A percentile compares a stretch with the other conserved stretches of the same genome.
Conservation (phyloP, 176 grass and related monocot species). For the Miscanthus lutarioriparius region DNA sequence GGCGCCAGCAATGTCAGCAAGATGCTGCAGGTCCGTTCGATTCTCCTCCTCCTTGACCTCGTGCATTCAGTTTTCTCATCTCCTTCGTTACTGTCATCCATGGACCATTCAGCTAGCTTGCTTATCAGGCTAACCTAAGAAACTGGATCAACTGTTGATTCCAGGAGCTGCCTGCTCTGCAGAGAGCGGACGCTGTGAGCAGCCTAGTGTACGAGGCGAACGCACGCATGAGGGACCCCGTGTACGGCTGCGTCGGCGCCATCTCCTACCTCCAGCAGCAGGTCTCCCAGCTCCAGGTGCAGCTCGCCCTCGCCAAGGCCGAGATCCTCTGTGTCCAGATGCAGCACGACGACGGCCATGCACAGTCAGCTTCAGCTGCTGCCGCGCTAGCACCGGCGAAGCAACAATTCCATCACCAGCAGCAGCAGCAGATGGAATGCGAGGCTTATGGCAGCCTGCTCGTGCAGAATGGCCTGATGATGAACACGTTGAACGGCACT, state of each 20-base stretch:
- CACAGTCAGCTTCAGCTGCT: not conserved
- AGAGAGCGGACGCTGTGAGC: slow-evolving; percentile 68
- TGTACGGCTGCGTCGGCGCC: slow-evolving; percentile 81
- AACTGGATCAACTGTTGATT: not conserved
- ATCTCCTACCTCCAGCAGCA: slow-evolving; percentile 79
- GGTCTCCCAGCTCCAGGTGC: slow-evolving; percentile 66
- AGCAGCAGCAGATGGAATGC: slow-evolving; percentile 27
- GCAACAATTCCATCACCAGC: not conserved
- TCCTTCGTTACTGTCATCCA: too few species aligned
- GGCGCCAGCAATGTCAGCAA: slow-evolving; percentile 94
- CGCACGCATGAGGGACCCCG: slow-evolving; percentile 69
- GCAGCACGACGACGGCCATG: not conserved
- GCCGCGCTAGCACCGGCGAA: not conserved
- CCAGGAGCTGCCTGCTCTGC: slow-evolving; percentile 58
- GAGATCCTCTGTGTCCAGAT: slow-evolving; percentile 14
- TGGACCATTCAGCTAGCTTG: too few species aligned
- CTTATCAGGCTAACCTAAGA: not conserved
- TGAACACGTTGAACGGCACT: slow-evolving; percentile 30
- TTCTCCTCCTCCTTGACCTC: not conserved
- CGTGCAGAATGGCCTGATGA: slow-evolving; percentile 38
- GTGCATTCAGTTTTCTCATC: too few species aligned
- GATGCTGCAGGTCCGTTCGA: slow-evolving; percentile 66
- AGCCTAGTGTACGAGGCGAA: slow-evolving; percentile 94
- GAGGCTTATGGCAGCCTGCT: slow-evolving; percentile 11
- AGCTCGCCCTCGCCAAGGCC: slow-evolving; percentile 66